Percentiles rank a stretch among this genome's conserved stretches.
Conservation (phyloP, 163 green algal species). For the Scenedesmus sp. region DNA sequence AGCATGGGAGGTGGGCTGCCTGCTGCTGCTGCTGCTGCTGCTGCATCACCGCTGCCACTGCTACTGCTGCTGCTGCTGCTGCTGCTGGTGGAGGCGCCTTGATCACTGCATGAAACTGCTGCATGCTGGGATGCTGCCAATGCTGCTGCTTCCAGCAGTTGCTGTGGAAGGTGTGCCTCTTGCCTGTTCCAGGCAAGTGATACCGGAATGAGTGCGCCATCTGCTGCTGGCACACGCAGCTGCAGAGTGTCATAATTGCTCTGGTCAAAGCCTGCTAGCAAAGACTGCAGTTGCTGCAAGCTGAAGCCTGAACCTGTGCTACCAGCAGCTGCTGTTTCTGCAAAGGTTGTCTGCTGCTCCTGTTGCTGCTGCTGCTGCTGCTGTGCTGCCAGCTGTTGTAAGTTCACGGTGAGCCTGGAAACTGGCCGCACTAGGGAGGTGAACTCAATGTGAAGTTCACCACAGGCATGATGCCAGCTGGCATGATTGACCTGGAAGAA, state of each 20-base stretch:
- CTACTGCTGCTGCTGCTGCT: background rate
- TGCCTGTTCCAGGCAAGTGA: constrained; percentile 21
- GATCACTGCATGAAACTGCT: background rate
- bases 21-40: background rate
- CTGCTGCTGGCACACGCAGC: background rate
- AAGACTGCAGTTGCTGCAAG: background rate
- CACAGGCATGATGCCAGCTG: background rate
- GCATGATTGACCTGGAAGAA: background rate
- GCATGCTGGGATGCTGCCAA: background rate
- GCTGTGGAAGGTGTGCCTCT: background rate
- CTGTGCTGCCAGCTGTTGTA: background rate
- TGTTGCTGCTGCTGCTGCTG: constrained; percentile 47
- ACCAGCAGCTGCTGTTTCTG: background rate
- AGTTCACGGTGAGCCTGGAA: background rate
- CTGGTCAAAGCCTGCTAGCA: background rate
- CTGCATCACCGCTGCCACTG: background rate
- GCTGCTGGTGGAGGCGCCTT: background rate
- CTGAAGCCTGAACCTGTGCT: background rate
- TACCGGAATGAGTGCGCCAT: background rate
- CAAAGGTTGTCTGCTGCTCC: background rate
- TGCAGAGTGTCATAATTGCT: background rate
- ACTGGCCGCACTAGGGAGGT: constrained; percentile 10
- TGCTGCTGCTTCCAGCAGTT: background rate
- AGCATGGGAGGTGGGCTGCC: constrained; percentile 1
- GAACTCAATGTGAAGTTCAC: constrained; percentile 15